Evolutionary conservation across 441 rosid species (phyloP).

Genomic region (Daphne laureola): DNA sequence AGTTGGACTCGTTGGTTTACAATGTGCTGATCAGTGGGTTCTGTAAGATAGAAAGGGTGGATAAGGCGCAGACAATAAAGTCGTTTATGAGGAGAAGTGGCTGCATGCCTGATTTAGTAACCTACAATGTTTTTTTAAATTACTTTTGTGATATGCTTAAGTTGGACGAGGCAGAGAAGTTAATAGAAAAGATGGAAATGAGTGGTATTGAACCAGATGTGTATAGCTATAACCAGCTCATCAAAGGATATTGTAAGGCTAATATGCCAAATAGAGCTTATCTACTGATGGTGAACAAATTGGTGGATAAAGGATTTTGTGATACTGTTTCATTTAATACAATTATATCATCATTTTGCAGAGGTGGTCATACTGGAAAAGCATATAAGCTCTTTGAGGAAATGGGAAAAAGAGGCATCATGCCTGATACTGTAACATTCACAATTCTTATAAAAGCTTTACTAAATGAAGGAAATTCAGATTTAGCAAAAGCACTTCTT

Average conservation of each 20-base stretch:
- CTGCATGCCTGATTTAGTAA: slow-evolving; percentile 66
- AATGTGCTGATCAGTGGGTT: slow-evolving; percentile 77
- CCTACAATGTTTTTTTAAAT: slow-evolving; percentile 71
- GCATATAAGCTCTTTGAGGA: slow-evolving; percentile 67
- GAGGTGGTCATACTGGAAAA: slow-evolving; percentile 27
- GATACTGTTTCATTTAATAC: slow-evolving; percentile 87
- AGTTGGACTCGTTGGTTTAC: slow-evolving; percentile 52
- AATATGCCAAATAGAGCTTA: slow-evolving; percentile 44
- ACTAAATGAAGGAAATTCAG: slow-evolving; percentile 53
- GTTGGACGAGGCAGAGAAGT: slow-evolving; percentile 62
- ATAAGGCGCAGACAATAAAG: slow-evolving; percentile 61
- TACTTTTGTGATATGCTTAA: slow-evolving; percentile 51
- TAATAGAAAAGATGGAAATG: slow-evolving; percentile 61
- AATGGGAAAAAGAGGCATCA: slow-evolving; percentile 57
- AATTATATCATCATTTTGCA: slow-evolving; percentile 54
- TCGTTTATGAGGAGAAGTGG: slow-evolving; percentile 67
- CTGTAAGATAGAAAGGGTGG: slow-evolving; percentile 62
- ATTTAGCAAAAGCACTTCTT: slow-evolving; percentile 56
- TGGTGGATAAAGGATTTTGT: slow-evolving; percentile 61
- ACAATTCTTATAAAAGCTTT: slow-evolving; percentile 63
- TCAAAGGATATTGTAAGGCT: slow-evolving; percentile 70
- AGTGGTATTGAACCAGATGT: slow-evolving; percentile 66
- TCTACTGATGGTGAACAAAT: slow-evolving; percentile 44
- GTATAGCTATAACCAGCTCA: slow-evolving; percentile 73
- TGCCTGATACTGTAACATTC: slow-evolving; percentile 65